These are phyloP conservation scores for Penicillium rolfsii DNA, from an alignment of 2,329 filamentous ascomycete species.

Conservation along the genomic window DNA sequence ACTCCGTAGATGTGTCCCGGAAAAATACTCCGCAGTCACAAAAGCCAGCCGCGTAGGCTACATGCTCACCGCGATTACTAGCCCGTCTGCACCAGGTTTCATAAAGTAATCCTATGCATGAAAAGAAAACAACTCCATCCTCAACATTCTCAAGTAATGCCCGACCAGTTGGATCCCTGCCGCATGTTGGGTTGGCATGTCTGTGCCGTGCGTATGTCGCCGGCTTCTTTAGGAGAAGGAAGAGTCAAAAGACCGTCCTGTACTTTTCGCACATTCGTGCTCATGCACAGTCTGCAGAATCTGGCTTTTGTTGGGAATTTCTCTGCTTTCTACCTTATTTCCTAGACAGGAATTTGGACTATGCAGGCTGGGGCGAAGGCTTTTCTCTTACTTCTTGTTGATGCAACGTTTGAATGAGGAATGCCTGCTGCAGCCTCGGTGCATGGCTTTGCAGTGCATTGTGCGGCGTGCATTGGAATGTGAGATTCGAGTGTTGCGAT, in stretches of 20 bases:
- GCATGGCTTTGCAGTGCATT: conserved; percentile 14
- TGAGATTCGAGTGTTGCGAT: conserved; percentile 15
- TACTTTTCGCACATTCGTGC: background rate
- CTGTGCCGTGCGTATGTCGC: conserved; percentile 17
- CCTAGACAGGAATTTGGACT: background rate
- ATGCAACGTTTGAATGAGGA: conserved; percentile 11
- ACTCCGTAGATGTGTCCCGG: background rate
- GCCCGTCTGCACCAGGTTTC: background rate
- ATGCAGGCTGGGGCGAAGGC: background rate
- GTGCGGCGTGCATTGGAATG: conserved; percentile 32
- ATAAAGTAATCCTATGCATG: background rate
- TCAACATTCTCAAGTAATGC: conserved; percentile 16
- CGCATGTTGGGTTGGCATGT: conserved; percentile 17
- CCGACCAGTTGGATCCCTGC: conserved; percentile 7
- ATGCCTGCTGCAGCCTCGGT: conserved; percentile 10
- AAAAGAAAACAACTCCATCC: background rate
- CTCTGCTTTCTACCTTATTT: background rate
- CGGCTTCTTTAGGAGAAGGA: background rate
- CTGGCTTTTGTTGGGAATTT: background rate
- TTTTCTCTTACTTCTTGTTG: background rate
- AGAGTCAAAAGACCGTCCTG: background rate
- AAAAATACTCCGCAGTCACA: background rate
- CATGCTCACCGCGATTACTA: conserved; percentile 1
- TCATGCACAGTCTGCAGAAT: background rate
- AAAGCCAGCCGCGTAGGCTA: background rate